Conservation (phyloP, 495 filamentous ascomycete species). For the Podospora pseudoanserina region DNA sequence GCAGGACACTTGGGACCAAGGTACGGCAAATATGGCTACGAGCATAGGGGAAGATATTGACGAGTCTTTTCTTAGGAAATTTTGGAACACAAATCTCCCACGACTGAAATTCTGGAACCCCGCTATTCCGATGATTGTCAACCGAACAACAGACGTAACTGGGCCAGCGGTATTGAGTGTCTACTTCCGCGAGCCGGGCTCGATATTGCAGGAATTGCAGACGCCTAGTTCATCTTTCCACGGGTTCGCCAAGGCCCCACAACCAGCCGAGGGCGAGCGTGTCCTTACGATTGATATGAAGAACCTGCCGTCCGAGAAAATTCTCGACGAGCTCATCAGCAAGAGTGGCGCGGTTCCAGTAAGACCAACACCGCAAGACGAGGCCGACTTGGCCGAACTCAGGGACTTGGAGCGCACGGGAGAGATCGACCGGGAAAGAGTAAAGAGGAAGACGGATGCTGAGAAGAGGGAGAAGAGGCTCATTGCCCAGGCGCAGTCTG, state of each 20-base stretch:
- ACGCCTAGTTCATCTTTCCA: constrained; percentile 36
- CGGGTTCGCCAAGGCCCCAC: constrained; percentile 38
- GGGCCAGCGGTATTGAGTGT: constrained; percentile 68
- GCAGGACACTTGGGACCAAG: constrained; percentile 77
- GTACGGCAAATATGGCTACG: constrained; percentile 38
- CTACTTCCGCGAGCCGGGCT: constrained; percentile 54
- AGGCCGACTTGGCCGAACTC: constrained; percentile 54
- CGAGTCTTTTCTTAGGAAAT: constrained; percentile 54
- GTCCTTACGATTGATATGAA: constrained; percentile 61
- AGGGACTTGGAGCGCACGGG: constrained; percentile 53
- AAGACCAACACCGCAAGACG: constrained; percentile 57
- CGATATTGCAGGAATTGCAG: constrained; percentile 27
- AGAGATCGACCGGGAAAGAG: constrained; percentile 55
- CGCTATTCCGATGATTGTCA: constrained; percentile 73
- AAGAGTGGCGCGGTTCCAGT: constrained; percentile 66
- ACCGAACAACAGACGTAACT: constrained; percentile 54
- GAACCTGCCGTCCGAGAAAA: constrained; percentile 55
- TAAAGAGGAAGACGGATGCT: constrained; percentile 59
- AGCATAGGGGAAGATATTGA: neutral
- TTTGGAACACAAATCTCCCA: constrained; percentile 80
- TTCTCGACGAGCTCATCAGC: constrained; percentile 63
- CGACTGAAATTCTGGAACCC: constrained; percentile 95
- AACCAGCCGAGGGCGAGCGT: constrained; percentile 42
- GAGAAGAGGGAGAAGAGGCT: constrained; percentile 58
- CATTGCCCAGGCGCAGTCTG: constrained; percentile 30